phyloP scores from a whole-genome alignment of 805 yeast species.

The Hanseniaspora jakobsenii region DNA sequence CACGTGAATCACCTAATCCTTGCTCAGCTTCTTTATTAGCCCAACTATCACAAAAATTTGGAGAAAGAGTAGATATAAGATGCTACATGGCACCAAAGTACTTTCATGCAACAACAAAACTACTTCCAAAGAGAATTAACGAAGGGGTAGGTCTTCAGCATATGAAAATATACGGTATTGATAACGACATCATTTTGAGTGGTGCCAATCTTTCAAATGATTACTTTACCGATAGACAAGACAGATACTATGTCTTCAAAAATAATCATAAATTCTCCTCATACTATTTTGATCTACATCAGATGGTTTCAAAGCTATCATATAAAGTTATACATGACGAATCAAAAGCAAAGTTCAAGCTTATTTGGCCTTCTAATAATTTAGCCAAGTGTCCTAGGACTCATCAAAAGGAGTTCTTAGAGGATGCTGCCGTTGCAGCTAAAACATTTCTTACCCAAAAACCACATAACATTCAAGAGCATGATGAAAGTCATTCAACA shows the following conservation, averaged over 20 bases:
- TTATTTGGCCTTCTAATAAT: constrained; percentile 67
- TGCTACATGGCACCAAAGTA: constrained; percentile 85
- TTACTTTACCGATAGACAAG: constrained; percentile 90
- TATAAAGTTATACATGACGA: constrained; percentile 45
- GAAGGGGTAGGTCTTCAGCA: constrained; percentile 92
- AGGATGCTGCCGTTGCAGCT: constrained; percentile 45
- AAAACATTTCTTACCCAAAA: constrained; percentile 45
- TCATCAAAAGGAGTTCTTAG: constrained; percentile 39
- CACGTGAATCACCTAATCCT: constrained; percentile 74
- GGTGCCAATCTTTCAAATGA: constrained; percentile 90
- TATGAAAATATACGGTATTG: constrained; percentile 94
- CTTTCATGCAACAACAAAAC: constrained; percentile 47
- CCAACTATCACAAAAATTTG: constrained; percentile 50
- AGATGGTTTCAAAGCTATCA: constrained; percentile 55
- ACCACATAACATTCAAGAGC: neutral
- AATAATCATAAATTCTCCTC: constrained; percentile 42
- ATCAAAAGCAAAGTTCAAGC: constrained; percentile 37
- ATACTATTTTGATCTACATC: constrained; percentile 63
- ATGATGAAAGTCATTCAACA: constrained; percentile 31
- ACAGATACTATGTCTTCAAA: constrained; percentile 69
- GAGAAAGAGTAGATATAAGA: constrained; percentile 61
- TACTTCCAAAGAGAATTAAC: constrained; percentile 73
- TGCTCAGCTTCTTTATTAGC: constrained; percentile 70
- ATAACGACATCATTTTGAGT: constrained; percentile 70
- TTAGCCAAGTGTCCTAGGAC: constrained; percentile 54